Conservation (phyloP, 2,329 filamentous ascomycete species). For the Echinosphaeria canescens region DNA sequence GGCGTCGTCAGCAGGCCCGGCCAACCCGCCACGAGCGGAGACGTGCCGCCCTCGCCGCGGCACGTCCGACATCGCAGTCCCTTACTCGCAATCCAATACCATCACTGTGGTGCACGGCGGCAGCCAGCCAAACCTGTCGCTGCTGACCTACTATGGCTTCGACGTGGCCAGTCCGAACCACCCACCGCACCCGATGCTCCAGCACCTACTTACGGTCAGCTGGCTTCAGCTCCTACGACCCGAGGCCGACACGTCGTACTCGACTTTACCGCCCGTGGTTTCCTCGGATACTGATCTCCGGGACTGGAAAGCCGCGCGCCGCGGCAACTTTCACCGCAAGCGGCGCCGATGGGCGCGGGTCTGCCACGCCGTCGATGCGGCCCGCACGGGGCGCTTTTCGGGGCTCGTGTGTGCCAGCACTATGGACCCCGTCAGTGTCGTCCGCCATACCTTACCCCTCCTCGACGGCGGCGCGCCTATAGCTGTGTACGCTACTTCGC, state of each 20-base stretch:
- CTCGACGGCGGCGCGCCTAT: constrained; percentile 67
- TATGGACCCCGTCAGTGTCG: constrained; percentile 61
- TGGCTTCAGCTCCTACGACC: constrained; percentile 86
- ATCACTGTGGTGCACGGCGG: constrained; percentile 66
- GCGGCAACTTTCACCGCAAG: constrained; percentile 78
- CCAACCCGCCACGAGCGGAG: constrained; percentile 1
- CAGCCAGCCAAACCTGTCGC: constrained; percentile 67
- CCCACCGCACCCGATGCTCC: constrained; percentile 57
- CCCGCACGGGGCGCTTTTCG: constrained; percentile 56
- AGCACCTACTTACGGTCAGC: constrained; percentile 62
- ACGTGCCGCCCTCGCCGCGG: not conserved
- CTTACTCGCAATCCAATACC: constrained; percentile 50
- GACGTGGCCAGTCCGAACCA: constrained; percentile 44
- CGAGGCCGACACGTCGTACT: constrained; percentile 50
- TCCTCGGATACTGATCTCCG: constrained; percentile 38
- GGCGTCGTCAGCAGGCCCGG: too few species aligned
- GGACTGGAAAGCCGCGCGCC: constrained; percentile 59
- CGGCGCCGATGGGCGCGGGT: constrained; percentile 59
- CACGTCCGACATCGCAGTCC: constrained; percentile 31
- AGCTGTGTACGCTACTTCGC: constrained; percentile 62
- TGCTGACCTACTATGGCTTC: constrained; percentile 79
- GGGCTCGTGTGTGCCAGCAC: constrained; percentile 64
- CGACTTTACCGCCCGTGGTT: constrained; percentile 39
- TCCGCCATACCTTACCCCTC: constrained; percentile 57
- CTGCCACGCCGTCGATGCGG: constrained; percentile 50